A percentile compares a stretch with the other conserved stretches of the same genome.
These are phyloP conservation scores for Erodium moschatum DNA, from an alignment of 441 rosid genomes.

Conservation along the genomic window DNA sequence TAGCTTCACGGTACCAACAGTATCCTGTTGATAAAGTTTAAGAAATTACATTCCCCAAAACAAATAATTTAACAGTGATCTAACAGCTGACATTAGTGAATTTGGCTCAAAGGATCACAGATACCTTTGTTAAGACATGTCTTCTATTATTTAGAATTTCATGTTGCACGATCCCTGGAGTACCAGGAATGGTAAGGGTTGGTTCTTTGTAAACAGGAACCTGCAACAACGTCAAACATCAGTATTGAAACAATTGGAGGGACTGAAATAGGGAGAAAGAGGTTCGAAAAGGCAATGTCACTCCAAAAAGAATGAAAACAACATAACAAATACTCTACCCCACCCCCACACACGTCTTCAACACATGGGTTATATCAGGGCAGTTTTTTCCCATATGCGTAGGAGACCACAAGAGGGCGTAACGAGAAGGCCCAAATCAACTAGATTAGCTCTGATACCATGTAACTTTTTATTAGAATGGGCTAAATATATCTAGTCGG, in stretches of 20 bases:
- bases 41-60: constrained; percentile 5
- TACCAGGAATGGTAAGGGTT: constrained; percentile 63
- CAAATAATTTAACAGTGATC: constrained; percentile 6
- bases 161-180: constrained; percentile 87
- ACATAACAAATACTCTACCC: background rate
- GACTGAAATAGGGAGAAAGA: background rate
- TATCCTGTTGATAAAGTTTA: constrained; percentile 45
- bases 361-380: too few relatives aligned
- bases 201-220: constrained; percentile 81
- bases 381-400: too few relatives aligned
- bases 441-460: too few relatives aligned
- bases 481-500: too few relatives aligned
- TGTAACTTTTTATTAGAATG: background rate
- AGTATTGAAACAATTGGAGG: constrained; percentile 8
- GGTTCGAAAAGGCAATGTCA: background rate
- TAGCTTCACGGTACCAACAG: constrained; percentile 84
- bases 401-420: too few relatives aligned
- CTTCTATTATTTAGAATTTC: constrained; percentile 87
- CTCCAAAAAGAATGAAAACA: background rate
- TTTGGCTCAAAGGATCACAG: constrained; percentile 7
- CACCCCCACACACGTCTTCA: too few relatives aligned
- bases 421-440: too few relatives aligned
- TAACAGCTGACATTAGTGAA: constrained; percentile 2
- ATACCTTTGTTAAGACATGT: constrained; percentile 93
- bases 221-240: constrained; percentile 30